Base-by-base conservation (phyloP, 2,329 filamentous ascomycete genomes). In the Fusarium redolens region DNA sequence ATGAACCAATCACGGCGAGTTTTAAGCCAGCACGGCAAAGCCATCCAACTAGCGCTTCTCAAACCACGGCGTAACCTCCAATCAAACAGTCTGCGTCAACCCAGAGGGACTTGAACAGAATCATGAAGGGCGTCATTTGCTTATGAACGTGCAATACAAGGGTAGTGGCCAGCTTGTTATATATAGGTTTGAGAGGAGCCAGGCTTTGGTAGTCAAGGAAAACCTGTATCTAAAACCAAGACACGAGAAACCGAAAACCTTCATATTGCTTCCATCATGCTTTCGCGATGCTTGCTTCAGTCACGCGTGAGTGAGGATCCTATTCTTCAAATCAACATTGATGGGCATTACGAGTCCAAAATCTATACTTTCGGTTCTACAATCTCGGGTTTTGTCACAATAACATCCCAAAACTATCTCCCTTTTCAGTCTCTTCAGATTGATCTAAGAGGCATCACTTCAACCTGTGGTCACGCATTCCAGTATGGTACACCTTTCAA, bases 1-100 rank as follows among this genome's bases (percentile, higher is more conserved):
- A 8, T 3, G 0, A 2, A 18, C 63, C 63, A 66, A 66, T 66
- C n/a, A 65, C 3, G 13, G 5, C 7, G 4, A 7, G 12, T 15
- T 0, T 10, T 1, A 0, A 0, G 2, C 1, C 5, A 2, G 14
- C 2, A 9, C 30, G 20, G 22, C 13, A 8, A 7, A 9, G 3
- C 10, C 5, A 31, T 5, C 17, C 15, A 50, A 51, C n/a, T 10
- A 17, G 18, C 18, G 22, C 3, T 22, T 6, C 4, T 7, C 3
- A 5, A 12, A 5, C 4, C 1, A 7, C 43, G 44, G 61, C 44
- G 4, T 4, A 1, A 20, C 7, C 15, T 13, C 50, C 33, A 66
- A 66, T 66, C 25, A 44, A 6, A 17, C 7, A 22, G n/a, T 18
- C 15, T 4, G 10, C 8, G 20, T 25, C 25, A 33, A 10, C 5